These are phyloP conservation scores for Pleurotus sapidus DNA, from an alignment of 768 basidiomycete genomes.

Conservation along the genomic window DNA sequence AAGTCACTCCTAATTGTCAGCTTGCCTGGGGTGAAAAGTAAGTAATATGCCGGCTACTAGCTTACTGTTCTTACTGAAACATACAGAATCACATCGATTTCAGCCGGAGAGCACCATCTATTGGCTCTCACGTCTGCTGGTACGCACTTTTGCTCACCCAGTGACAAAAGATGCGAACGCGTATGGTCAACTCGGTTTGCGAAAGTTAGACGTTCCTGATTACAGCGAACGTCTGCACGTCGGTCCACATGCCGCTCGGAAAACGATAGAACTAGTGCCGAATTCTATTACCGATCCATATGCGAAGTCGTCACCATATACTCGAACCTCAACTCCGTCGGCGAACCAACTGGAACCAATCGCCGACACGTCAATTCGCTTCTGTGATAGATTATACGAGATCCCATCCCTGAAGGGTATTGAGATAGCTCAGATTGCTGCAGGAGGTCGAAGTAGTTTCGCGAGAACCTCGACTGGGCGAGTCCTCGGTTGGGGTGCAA, in stretches of 20 bases:
- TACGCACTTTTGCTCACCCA: slow-evolving; percentile 76
- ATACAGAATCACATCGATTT: slow-evolving; percentile 67
- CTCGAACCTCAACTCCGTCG: slow-evolving; percentile 26
- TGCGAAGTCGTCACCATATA: slow-evolving; percentile 40
- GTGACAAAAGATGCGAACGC: slow-evolving; percentile 72
- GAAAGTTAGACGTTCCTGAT: slow-evolving; percentile 52
- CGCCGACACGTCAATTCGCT: slow-evolving; percentile 49
- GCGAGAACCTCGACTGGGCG: slow-evolving; percentile 63
- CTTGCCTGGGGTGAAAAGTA: slow-evolving; percentile 70
- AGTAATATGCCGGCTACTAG: slow-evolving; percentile 10
- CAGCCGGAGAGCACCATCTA: slow-evolving; percentile 69
- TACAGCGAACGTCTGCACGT: slow-evolving; percentile 16
- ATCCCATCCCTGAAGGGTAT: slow-evolving; percentile 70
- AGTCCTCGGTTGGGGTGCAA: slow-evolving; percentile 88
- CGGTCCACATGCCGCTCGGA: slow-evolving; percentile 19
- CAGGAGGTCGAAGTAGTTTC: slow-evolving; percentile 74
- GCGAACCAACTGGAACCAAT: slow-evolving; percentile 28
- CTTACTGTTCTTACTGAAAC: not conserved
- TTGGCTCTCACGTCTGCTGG: slow-evolving; percentile 73
- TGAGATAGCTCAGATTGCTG: slow-evolving; percentile 63
- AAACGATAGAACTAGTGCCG: slow-evolving; percentile 55
- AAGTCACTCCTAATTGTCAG: slow-evolving; percentile 55
- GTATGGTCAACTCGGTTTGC: slow-evolving; percentile 81
- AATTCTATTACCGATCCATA: slow-evolving; percentile 52
- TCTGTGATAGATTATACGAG: slow-evolving; percentile 70